Base-by-base conservation (phyloP, 2,329 filamentous ascomycete species). In the Pseudopithomyces maydicus region DNA sequence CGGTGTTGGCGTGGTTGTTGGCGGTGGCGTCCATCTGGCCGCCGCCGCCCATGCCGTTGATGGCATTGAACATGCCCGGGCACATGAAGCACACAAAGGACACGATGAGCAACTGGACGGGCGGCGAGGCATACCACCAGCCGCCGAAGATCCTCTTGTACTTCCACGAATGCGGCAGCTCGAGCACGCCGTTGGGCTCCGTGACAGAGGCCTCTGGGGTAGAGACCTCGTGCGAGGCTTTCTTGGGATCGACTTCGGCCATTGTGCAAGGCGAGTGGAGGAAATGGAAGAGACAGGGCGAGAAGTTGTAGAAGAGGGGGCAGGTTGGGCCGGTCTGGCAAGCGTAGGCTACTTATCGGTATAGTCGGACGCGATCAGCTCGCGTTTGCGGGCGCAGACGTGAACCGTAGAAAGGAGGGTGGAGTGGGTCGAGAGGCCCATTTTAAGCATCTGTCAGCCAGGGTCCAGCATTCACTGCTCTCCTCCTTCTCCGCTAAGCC, bases 1-100 rank as follows among this genome's bases (percentile, higher is more conserved):
- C 89, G 4, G 86, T 87, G 72, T 86, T 89, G 67, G 89, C 86
- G 65, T 88, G 84, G 73, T 89, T 88, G 65, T 85, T 81, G 55
- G 84, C 87, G 22, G 79, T 82, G 6, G 74, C 63, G 57, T 80
- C 76, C 47, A 81, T 66, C 71, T 80, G 79, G 46, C 80, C 80
- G 47, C 77, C 80, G 23, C 81, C 81, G 46, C 81, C 81, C 70
- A 83, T 80, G 55, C 81, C 81, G 57, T 77, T 79, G 63, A 83
- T 66, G 23, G 81, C 81, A 63, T 83, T 83, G 74, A 80, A 83
- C 80, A 83, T 83, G 69, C 80, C 81, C 44, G 81, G 81, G 62
- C 81, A 83, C 69, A 83, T 67, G 77, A 83, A 83, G 74, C 81
- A 83, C 52, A 82, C 80, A 42, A 82, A 76, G 41, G 80, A 78